Base-by-base conservation (phyloP, 768 basidiomycete species). In the Clitopilus hobsonii region DNA sequence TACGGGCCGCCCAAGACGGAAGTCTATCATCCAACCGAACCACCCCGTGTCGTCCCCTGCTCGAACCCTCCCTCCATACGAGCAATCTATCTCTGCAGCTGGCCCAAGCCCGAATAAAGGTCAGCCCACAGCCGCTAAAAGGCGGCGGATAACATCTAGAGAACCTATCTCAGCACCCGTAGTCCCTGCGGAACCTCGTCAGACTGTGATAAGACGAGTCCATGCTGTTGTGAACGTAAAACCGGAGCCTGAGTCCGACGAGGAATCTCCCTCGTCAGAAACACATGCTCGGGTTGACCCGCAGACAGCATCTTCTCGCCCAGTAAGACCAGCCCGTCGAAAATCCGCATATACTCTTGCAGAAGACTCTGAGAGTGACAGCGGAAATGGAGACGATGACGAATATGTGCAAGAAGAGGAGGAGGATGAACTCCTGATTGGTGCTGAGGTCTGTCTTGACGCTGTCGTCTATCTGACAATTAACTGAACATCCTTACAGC, bases 161-260 rank as follows among this genome's bases (percentile, higher is more conserved):
- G 41, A 63, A 22, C 27, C 36, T 51, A 14, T 55, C 54, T 47
- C 58, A 18, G 25, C 23, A 36, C 30, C 54, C 16, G 36, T 52
- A 20, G 41, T 16, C 22, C 41, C 14, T 20, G 4, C 54, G 20
- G 57, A 52, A 41, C 59, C 63, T 3, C 62, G 57, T 10, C 64
- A 65, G 49, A 74, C 72, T 0, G 64, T 89, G 14, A 74, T 89
- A 38, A 80, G 88, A 20, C 82, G 84, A 28, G 88, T 89, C 6
- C 80, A 82, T 20, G 84, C 88, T 5, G 74, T 88, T 18, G 71
- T 88, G 1, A 73, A 78, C 28, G 80, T 89, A 30, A 89, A 89
- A 61, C 77, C 77, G 54, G 86, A 89, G 65, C 83, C 81, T 2
- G 72, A 75, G 3, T 71, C 71, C n/a, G 75, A 76, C 5, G 69